A percentile compares a stretch with the other conserved stretches of the same genome.
Conservation (phyloP, 768 basidiomycete species). For the Panus rudis region DNA sequence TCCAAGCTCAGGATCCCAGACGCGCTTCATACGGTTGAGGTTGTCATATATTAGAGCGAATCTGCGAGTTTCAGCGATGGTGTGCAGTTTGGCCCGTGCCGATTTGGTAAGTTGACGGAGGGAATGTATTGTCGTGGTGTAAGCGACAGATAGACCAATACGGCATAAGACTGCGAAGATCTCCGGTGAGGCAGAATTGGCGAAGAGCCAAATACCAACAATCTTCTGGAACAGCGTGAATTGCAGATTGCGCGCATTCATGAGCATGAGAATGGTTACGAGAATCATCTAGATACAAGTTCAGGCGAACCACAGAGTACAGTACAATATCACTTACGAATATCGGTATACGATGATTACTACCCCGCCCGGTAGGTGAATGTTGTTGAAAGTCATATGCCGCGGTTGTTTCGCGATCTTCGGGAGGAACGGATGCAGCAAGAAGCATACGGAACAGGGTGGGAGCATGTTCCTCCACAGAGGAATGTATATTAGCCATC, state of each 20-base stretch:
- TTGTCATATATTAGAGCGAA: constrained; percentile 20
- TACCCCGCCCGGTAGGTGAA: neutral
- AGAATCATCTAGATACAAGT: constrained; percentile 4
- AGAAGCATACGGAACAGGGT: no score
- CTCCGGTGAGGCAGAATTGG: constrained; percentile 9
- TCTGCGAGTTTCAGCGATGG: neutral
- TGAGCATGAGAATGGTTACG: constrained; percentile 5
- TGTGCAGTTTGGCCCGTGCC: constrained; percentile 6
- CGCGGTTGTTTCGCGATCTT: neutral
- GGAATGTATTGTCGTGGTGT: constrained; percentile 12
- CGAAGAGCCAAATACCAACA: constrained; percentile 16
- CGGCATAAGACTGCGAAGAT: constrained; percentile 14
- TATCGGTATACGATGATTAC: neutral
- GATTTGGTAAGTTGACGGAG: constrained; percentile 10
- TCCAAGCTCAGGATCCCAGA: constrained; percentile 15
- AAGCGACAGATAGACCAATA: constrained; percentile 13
- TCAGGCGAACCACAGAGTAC: neutral
- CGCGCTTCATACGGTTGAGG: constrained; percentile 17
- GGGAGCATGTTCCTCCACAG: neutral
- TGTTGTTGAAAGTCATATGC: neutral
- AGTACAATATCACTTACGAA: neutral
- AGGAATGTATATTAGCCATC: neutral
- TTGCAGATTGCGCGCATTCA: constrained; percentile 13
- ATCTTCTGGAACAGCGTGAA: constrained; percentile 15
- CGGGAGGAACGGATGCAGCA: no score